phyloP scores from a whole-genome alignment of 495 filamentous ascomycete genomes.

The Jackrogersella minutella region DNA sequence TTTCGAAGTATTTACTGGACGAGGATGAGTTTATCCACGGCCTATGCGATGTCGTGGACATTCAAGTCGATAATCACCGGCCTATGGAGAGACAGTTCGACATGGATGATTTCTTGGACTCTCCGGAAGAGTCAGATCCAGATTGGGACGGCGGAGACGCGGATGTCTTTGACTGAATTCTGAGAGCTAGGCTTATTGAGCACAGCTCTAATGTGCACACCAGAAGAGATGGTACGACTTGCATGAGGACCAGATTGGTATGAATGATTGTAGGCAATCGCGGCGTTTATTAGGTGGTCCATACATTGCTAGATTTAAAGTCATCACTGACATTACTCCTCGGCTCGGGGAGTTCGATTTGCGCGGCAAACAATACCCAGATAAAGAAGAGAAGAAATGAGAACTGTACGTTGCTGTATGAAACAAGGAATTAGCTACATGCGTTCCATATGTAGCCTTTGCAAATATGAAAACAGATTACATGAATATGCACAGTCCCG shows the following conservation, averaged over 20 bases:
- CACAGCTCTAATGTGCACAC: not conserved
- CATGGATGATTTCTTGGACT: conserved; percentile 84
- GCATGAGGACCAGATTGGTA: conserved; percentile 10
- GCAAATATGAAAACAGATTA: not conserved
- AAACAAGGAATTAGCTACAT: not conserved
- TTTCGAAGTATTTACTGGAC: conserved; percentile 2
- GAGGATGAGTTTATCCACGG: conserved; percentile 66
- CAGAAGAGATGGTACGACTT: not conserved
- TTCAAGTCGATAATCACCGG: conserved; percentile 84
- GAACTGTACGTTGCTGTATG: not conserved
- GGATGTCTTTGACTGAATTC: conserved; percentile 38
- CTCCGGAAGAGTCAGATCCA: conserved; percentile 67
- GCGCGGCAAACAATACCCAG: conserved; percentile 13
- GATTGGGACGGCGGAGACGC: conserved; percentile 75
- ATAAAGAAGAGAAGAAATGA: not conserved
- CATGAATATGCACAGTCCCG: not conserved
- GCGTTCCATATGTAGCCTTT: not conserved
- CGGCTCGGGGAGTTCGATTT: conserved; percentile 7
- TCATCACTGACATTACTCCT: conserved; percentile 24
- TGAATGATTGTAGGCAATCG: not conserved
- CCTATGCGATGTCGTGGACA: conserved; percentile 79
- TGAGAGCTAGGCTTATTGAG: not conserved
- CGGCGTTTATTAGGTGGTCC: conserved; percentile 1
- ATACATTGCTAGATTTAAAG: conserved; percentile 16
- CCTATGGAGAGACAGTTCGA: conserved; percentile 74